These are phyloP conservation scores for Neckera pumila DNA, from an alignment of 225 moss, liverwort and hornwort species.

Conservation along the genomic window DNA sequence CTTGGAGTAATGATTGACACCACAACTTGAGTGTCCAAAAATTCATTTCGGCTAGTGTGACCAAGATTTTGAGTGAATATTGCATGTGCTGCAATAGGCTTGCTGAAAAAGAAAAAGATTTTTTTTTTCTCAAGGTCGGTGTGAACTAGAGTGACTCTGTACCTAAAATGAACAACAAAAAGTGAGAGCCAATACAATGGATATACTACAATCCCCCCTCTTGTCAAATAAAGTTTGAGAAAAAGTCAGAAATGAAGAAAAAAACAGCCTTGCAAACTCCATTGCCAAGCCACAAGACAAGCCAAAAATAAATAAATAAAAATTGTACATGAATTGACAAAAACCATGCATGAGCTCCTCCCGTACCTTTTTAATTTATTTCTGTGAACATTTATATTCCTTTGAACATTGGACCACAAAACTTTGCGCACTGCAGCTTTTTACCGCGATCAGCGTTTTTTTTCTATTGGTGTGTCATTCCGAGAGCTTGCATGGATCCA, in stretches of 20 bases:
- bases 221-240: too few relatives aligned
- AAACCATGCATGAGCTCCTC: neutral
- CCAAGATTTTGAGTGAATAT: neutral
- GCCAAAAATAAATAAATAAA: too few relatives aligned
- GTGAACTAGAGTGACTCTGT: neutral
- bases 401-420: neutral
- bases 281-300: neutral
- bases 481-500: neutral
- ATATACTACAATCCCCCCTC: too few relatives aligned
- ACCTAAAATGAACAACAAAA: neutral
- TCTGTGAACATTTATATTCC: too few relatives aligned
- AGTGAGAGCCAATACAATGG: neutral
- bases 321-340: neutral
- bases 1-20: neutral
- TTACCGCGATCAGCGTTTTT: neutral
- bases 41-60: neutral
- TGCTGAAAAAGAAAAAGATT: neutral
- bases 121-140: too few relatives aligned
- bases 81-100: neutral
- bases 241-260: neutral
- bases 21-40: too few relatives aligned
- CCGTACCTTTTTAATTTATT: neutral
- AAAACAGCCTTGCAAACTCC: neutral
- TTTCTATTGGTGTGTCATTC: neutral
- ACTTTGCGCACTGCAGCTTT: neutral